A percentile compares a stretch with the other conserved stretches of the same genome.
phyloP scores from a whole-genome alignment of 805 yeast genomes.

The Jamesozyma lodderae region DNA sequence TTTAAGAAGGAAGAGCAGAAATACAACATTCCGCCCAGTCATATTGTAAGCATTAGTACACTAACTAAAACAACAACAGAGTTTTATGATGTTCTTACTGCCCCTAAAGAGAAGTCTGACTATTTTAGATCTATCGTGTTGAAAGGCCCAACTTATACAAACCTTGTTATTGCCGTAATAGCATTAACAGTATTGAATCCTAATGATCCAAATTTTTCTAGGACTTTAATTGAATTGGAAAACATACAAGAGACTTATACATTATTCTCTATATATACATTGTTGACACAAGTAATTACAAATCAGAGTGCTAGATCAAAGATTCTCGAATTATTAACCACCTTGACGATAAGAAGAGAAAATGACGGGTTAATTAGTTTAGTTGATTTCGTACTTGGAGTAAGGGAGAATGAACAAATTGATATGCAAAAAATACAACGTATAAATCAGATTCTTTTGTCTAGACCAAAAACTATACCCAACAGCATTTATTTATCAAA shows the following conservation, averaged over 20 bases:
- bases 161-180: conserved; percentile 42
- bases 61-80: conserved; percentile 12
- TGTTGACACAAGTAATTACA: conserved; percentile 43
- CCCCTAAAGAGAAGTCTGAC: conserved; percentile 15
- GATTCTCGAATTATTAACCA: conserved; percentile 43
- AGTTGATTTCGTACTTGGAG: conserved; percentile 68
- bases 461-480: conserved; percentile 60
- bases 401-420: conserved; percentile 57
- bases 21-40: conserved; percentile 14
- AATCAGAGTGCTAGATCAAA: conserved; percentile 39
- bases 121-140: conserved; percentile 35
- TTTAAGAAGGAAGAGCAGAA: conserved; percentile 30
- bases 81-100: conserved; percentile 19
- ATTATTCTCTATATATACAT: conserved; percentile 50
- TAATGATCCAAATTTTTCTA: no score
- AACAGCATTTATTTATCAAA: conserved; percentile 43
- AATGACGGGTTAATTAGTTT: conserved; percentile 65
- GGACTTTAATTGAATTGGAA: no score
- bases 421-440: conserved; percentile 57
- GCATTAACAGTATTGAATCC: conserved; percentile 17
- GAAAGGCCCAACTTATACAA: conserved; percentile 62
- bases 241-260: conserved; percentile 54
- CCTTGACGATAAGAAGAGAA: conserved; percentile 45
- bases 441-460: conserved; percentile 54
- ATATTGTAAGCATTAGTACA: conserved; percentile 7